phyloP scores from a whole-genome alignment of 257 asterid species.

The Penstemon newberryi region DNA sequence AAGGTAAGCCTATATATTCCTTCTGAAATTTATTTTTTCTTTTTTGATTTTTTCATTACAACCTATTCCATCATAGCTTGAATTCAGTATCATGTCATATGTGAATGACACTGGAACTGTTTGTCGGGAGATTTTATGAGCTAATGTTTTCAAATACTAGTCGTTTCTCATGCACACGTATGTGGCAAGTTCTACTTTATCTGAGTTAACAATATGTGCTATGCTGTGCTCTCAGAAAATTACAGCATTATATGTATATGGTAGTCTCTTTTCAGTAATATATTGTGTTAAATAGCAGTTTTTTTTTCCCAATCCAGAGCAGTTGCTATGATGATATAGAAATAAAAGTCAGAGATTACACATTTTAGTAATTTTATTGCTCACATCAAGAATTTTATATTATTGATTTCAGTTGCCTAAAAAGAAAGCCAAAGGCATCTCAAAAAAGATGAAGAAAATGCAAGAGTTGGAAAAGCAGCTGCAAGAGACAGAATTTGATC shows the following conservation, averaged over 20 bases:
- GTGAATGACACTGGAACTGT: not conserved
- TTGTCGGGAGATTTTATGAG: not conserved
- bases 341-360: not conserved
- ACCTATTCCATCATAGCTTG: conserved; percentile 14
- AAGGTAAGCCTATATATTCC: conserved; percentile 41
- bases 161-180: not conserved
- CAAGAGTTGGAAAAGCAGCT: conserved; percentile 61
- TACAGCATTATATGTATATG: not conserved
- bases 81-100: not conserved
- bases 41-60: conserved; percentile 2
- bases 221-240: not conserved
- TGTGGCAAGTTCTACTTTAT: not conserved
- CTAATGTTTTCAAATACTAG: not conserved
- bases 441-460: conserved; percentile 75
- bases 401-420: conserved; percentile 37
- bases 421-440: conserved; percentile 42
- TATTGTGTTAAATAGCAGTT: not conserved
- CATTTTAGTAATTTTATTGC: too few relatives aligned
- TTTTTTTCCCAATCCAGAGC: not conserved
- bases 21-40: not conserved
- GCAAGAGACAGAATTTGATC: conserved; percentile 80
- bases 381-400: not conserved
- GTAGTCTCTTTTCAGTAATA: not conserved
- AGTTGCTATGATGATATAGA: not conserved
- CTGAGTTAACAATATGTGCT: not conserved